Base-by-base conservation (phyloP, 2,329 filamentous ascomycete species). In the Macroventuria anomochaeta region DNA sequence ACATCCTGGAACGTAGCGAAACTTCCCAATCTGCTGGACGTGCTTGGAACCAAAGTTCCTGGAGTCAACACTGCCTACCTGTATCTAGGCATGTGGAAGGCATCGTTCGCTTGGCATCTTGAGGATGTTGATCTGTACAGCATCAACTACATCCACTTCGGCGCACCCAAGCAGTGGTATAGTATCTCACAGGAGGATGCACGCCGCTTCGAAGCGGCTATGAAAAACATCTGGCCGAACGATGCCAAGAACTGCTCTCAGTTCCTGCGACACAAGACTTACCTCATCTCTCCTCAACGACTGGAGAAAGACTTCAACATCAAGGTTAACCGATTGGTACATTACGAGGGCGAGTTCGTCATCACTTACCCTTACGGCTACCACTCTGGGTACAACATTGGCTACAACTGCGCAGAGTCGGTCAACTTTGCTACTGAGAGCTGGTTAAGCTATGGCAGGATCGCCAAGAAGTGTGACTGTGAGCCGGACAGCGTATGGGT, bases 1-100 rank as follows among this genome's bases (percentile, higher is more conserved):
- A 88, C 90, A 6, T 82, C 80, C 26, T 99, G 95, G 95, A 99
- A 99, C 65, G 85, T 99, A 37, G 95, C 96, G 65, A 96, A 96
- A 71, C 82, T 99, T 25, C 91, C 91, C 11, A 99, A 97, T 64
- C 78, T 99, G 50, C 83, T 99, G 32, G 95, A 99, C 74, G 91
- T 97, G 3, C 81, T 99, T 2, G 95, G 95, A 6, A 93, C 92
- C 50, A 96, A 97, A 65, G 91, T 99, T 7, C 96, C 95, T 3
- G 95, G 95, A 62, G 96, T 99, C 70, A 99, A 99, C 70, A 99
- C 93, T 1, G 93, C 95, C 2, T 99, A 99, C 70, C 84, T 99
- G 1, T 99, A 99, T 71, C 82, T 99, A 55, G 95, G 95, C 36
- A 99, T 99, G 95, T 99, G 95, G 95, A 97, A 97, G 76, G 93